Evolutionary conservation across 1,139 yeast genomes (phyloP).

Genomic region (Saccharomyces hybrid): DNA sequence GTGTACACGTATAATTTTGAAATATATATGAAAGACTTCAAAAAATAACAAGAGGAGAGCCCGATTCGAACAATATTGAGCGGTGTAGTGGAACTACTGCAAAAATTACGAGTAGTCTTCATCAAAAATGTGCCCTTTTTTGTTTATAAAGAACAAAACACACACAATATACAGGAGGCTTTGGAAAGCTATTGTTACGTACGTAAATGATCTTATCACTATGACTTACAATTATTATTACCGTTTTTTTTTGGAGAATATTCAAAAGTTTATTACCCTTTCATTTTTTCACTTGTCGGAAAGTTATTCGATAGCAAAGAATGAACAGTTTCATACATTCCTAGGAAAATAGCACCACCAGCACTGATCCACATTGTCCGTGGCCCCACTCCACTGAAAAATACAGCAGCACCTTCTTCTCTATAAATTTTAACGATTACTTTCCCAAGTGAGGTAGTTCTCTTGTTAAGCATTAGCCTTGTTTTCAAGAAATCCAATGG

Average conservation of each 20-base stretch:
- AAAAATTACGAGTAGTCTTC: neutral
- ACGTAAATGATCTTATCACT: neutral
- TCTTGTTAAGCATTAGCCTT: conserved; percentile 68
- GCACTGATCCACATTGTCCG: conserved; percentile 96
- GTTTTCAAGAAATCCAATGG: conserved; percentile 92
- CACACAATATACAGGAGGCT: neutral
- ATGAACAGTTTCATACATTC: conserved; percentile 77
- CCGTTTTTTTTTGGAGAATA: neutral
- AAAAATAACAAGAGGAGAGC: neutral
- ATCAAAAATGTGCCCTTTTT: neutral
- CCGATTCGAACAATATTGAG: neutral
- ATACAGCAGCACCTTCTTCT: conserved; percentile 64
- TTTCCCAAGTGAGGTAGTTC: conserved; percentile 40
- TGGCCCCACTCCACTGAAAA: conserved; percentile 83
- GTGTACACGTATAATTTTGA: neutral
- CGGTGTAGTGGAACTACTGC: neutral
- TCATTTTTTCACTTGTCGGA: conserved; percentile 2
- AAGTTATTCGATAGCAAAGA: conserved; percentile 11
- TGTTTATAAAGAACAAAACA: neutral
- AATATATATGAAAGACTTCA: neutral
- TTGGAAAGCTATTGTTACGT: neutral
- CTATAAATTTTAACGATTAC: conserved; percentile 43
- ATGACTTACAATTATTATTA: neutral
- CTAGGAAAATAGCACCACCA: conserved; percentile 95
- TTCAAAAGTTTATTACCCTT: conserved; percentile 1